Conservation (phyloP, 139 green algal species). For the Monoraphidium neglectum region DNA sequence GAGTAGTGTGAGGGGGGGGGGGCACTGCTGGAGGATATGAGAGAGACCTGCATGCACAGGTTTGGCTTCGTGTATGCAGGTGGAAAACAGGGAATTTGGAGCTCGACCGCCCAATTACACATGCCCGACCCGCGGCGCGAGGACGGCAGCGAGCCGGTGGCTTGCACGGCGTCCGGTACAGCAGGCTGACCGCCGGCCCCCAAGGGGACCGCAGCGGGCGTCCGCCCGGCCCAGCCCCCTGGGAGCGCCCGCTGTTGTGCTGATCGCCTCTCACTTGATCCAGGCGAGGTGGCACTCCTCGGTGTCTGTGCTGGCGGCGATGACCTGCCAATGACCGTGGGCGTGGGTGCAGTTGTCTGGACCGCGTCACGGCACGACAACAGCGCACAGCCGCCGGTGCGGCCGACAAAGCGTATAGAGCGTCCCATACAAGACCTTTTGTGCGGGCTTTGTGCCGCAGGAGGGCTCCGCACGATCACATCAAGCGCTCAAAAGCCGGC, state of each 20-base stretch:
- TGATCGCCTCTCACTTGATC: slow-evolving; percentile 63
- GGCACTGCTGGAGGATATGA: neutral
- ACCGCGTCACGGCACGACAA: no score
- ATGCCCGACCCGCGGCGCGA: no score
- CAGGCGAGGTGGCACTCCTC: slow-evolving; percentile 85
- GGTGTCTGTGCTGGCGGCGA: slow-evolving; percentile 82
- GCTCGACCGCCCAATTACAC: no score
- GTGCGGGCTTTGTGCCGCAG: no score
- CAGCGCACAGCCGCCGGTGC: no score
- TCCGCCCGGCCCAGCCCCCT: no score
- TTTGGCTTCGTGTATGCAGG: no score
- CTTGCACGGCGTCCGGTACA: neutral
- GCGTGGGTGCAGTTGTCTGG: no score
- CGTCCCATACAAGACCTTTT: no score
- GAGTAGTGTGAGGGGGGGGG: slow-evolving; percentile 16
- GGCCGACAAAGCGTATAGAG: no score
- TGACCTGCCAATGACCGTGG: slow-evolving; percentile 49
- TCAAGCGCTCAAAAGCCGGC: neutral
- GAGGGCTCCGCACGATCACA: neutral
- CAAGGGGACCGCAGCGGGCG: neutral
- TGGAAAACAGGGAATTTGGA: no score
- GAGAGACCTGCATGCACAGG: neutral
- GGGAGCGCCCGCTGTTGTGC: no score
- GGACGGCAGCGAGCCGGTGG: neutral
- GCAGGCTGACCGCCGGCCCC: neutral